Percentiles rank a stretch among this genome's conserved stretches.
Evolutionary conservation across 108 stramenopile species (phyloP).

Genomic region (Skeletonema marinoi): DNA sequence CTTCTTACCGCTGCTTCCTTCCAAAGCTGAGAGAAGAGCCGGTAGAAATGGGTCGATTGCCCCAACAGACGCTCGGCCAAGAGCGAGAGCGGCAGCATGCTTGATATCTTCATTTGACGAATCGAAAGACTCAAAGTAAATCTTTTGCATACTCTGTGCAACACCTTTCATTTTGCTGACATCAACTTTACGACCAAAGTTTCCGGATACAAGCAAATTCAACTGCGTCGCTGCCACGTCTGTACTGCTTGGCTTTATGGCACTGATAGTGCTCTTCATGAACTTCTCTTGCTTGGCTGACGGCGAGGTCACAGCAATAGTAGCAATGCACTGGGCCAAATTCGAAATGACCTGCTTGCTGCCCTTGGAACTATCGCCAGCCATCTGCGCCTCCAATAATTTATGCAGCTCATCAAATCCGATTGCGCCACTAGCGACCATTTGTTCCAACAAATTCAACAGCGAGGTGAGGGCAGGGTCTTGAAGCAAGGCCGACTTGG

Average conservation of each 20-base stretch:
- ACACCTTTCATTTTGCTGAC: conserved; percentile 54
- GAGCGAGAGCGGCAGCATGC: conserved; percentile 91
- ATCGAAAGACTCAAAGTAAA: conserved; percentile 81
- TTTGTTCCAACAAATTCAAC: conserved; percentile 67
- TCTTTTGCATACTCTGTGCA: conserved; percentile 53
- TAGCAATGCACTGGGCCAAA: conserved; percentile 80
- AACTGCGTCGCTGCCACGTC: conserved; percentile 65
- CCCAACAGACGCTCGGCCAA: conserved; percentile 91
- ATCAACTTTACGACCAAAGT: conserved; percentile 88
- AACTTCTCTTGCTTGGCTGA: conserved; percentile 50
- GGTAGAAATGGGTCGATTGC: conserved; percentile 82
- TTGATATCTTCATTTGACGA: conserved; percentile 89
- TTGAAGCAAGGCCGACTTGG: conserved; percentile 90
- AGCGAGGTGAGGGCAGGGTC: conserved; percentile 84
- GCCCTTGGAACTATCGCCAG: conserved; percentile 33
- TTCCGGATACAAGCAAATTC: conserved; percentile 87
- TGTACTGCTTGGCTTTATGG: conserved; percentile 42
- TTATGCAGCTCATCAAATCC: conserved; percentile 72
- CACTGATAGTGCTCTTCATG: conserved; percentile 53
- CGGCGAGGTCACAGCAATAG: conserved; percentile 60
- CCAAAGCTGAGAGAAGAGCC: conserved; percentile 79
- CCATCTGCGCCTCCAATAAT: conserved; percentile 55
- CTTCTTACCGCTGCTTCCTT: conserved; percentile 77
- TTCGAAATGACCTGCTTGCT: conserved; percentile 82
- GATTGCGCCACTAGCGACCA: conserved; percentile 64